phyloP scores from a whole-genome alignment of 768 basidiomycete genomes.

The Austroboletus festivus region DNA sequence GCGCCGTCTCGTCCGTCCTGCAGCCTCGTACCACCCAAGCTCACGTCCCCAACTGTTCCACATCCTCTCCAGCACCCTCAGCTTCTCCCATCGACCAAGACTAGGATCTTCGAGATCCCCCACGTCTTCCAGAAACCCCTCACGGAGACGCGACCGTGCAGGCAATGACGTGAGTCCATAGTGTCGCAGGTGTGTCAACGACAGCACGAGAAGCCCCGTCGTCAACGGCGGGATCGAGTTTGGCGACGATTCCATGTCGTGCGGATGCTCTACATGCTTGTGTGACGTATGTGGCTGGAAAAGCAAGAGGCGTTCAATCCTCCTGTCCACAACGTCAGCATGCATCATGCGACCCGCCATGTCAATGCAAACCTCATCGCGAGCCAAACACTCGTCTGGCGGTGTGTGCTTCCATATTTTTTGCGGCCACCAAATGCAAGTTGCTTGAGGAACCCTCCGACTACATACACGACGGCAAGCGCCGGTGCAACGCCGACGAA shows the following conservation, averaged over 20 bases:
- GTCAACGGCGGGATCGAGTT: slow-evolving; percentile 49
- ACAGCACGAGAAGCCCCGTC: slow-evolving; percentile 70
- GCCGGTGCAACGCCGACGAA: slow-evolving; percentile 96
- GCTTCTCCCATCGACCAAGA: slow-evolving; percentile 66
- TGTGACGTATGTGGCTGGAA: slow-evolving; percentile 38
- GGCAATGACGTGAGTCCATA: slow-evolving; percentile 63
- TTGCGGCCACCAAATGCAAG: slow-evolving; percentile 51
- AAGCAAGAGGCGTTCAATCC: slow-evolving; percentile 67
- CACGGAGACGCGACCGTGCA: slow-evolving; percentile 54
- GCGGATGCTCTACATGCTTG: slow-evolving; percentile 3
- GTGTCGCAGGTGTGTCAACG: slow-evolving; percentile 60
- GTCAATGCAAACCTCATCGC: slow-evolving; percentile 56
- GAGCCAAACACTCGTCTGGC: slow-evolving; percentile 59
- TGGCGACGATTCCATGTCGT: slow-evolving; percentile 2
- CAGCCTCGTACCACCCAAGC: slow-evolving; percentile 55
- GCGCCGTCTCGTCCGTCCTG: slow-evolving; percentile 7
- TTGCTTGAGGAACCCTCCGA: slow-evolving; percentile 49
- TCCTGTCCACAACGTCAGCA: slow-evolving; percentile 34
- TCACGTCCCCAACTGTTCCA: slow-evolving; percentile 80
- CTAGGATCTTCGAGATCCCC: slow-evolving; percentile 74
- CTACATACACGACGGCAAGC: slow-evolving; percentile 71
- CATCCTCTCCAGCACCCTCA: slow-evolving; percentile 78
- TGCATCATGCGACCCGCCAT: neutral
- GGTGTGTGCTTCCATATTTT: slow-evolving; percentile 55
- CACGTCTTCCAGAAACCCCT: slow-evolving; percentile 84